Evolutionary conservation across 2,329 filamentous ascomycete species (phyloP), one percentile per base, ranked within the genome.

Genomic region (Neonectria neomacrospora): DNA sequence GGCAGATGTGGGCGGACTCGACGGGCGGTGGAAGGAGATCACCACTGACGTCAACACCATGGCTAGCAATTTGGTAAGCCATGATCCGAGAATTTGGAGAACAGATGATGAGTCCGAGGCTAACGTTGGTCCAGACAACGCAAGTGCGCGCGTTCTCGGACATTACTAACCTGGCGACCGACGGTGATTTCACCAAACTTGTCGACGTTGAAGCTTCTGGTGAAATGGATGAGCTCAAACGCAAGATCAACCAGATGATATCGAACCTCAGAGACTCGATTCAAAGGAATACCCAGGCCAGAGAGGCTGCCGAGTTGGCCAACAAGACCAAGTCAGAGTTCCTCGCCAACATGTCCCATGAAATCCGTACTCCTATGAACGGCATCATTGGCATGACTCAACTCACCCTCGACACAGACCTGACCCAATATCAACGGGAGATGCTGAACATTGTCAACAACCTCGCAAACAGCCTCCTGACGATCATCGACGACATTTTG

Each of bases 241-340:
- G 94, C 74, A 98, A 98, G 85, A 98, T 99, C 86, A 99, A 98
- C 78, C 93, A 96, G 82, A 99, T 99, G 96, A 94, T 98, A 56
- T 96, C 92, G 76, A 97, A 97, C 76, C 82, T 99, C 66, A 86
- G 95, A 71, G 96, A 98, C 80, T 96, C 92, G 84, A 97, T 99
- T 71, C 94, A 98, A 78, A 90, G 94, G 77, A 99, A 98, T 77
- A 97, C 94, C 3, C 93, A 94, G 69, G 96, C 96, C 61, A 91
- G 96, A 79, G 95, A 98, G 79, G 94, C 95, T 50, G 96, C 96
- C 73, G 96, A 99, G 78, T 83, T 97, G 76, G 96, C 96, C 67
- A 98, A 97, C 83, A 95, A 96, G 81, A 98, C 95, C 44, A 99
- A 99, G 77, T 97, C 95, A 10, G 96, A 98, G 76, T 99, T 99